Evolutionary conservation across 2,329 filamentous ascomycete genomes (phyloP), one percentile per base, ranked within the genome.

Genomic region (Paecilomyces fulvus): DNA sequence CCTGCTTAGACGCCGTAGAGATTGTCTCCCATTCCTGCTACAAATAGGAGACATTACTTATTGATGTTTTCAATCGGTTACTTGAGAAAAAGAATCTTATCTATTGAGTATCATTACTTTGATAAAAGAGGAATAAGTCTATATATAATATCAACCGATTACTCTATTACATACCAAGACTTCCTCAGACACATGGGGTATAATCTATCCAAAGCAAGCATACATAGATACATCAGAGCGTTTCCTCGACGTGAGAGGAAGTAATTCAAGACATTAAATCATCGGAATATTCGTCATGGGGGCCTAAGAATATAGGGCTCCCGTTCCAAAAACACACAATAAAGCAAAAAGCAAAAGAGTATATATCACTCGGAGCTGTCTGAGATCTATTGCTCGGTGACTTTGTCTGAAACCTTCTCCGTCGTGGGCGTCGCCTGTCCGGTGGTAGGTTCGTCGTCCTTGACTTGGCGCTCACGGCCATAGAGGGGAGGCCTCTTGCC

Each of bases 361-460:
- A 14, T 31, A 43, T 9, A 43, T 43, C 8, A 43, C n/a, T 8
- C 6, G 9, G 20, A 6, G 8, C 3, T 4, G 1, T 8, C n/a
- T 17, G n/a, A 17, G 14, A 43, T 43, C 37, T 43, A 20, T 43
- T 43, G 20, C 37, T 43, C 37, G 8, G 37, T 17, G 37, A 52
- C 59, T 63, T 68, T 68, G 23, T 68, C 54, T 17, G 75, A 70
- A 17, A 72, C 64, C 56, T 71, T 69, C 52, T 78, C 75, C n/a
- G 37, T 43, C 12, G 80, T 72, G 54, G 82, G 70, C 61, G 78
- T 82, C 23, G 73, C 77, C 31, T 73, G 65, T 9, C 71, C 75
- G 61, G 79, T 80, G 59, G 69, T 64, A 43, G 70, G 70, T 52
- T 71, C 67, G 30, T 73, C 73, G 30, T 73, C 73, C 21, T 67